Conservation (phyloP, 2,329 filamentous ascomycete species). For the Ophiostoma montium region DNA sequence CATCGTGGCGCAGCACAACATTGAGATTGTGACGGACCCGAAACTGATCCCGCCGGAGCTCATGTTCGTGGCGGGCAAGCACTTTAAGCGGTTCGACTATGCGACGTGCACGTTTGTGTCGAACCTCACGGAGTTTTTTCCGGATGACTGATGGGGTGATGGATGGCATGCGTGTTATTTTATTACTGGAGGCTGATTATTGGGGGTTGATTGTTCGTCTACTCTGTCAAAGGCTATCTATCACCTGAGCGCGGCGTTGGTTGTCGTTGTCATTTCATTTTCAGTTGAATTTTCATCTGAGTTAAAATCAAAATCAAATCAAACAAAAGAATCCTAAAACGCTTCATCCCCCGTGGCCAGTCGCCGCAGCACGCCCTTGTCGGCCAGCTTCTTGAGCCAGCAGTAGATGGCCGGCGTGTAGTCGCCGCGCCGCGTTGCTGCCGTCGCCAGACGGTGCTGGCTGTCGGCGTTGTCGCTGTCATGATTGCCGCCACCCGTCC, state of each 20-base stretch:
- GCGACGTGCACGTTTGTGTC: conserved; percentile 59
- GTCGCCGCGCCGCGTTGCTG: conserved; percentile 46
- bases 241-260: too few relatives aligned
- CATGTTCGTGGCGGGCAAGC: conserved; percentile 60
- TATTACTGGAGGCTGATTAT: neutral
- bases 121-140: conserved; percentile 68
- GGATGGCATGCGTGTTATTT: neutral
- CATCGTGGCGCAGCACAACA: conserved; percentile 65
- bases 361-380: conserved; percentile 40
- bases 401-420: conserved; percentile 53
- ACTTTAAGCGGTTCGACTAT: conserved; percentile 76
- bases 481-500: conserved; percentile 21
- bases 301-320: too few relatives aligned
- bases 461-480: conserved; percentile 35
- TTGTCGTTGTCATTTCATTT: too few relatives aligned
- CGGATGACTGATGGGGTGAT: conserved; percentile 50
- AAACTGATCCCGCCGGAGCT: conserved; percentile 40
- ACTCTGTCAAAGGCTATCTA: too few relatives aligned
- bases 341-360: conserved; percentile 8
- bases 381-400: conserved; percentile 56
- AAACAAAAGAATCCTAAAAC: too few relatives aligned
- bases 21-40: conserved; percentile 42
- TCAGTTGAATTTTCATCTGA: too few relatives aligned
- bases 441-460: conserved; percentile 31
- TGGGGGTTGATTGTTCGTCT: too few relatives aligned